Conservation (phyloP, 1,284 basidiomycete species). For the Leccinum angustisporum region DNA sequence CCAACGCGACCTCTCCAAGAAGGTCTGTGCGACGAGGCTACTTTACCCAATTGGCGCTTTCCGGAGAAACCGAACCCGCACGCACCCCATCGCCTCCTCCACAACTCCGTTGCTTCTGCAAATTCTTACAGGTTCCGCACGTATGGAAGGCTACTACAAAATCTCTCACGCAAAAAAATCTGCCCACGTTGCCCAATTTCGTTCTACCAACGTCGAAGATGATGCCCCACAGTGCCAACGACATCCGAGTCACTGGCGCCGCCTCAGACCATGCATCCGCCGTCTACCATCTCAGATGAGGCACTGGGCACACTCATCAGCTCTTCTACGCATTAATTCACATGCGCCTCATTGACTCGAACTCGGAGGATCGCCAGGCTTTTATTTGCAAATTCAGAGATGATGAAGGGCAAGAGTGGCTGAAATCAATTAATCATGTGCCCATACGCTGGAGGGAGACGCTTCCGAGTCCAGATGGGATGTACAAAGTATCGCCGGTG, state of each 20-base stretch:
- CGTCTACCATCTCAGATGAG: no score
- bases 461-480: slow-evolving; percentile 22
- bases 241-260: no score
- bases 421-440: no score
- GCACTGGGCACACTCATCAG: no score
- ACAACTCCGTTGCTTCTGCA: slow-evolving; percentile 49
- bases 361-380: slow-evolving; percentile 34
- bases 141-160: slow-evolving; percentile 94
- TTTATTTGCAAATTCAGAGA: slow-evolving; percentile 28
- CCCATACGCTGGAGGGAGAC: slow-evolving; percentile 15
- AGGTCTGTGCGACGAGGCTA: slow-evolving; percentile 82
- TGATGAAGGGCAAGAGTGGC: neutral
- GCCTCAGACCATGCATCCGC: no score
- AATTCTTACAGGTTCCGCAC: slow-evolving; percentile 77
- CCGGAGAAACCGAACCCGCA: slow-evolving; percentile 31
- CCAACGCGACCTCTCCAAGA: slow-evolving; percentile 49
- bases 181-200: slow-evolving; percentile 79
- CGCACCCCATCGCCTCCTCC: slow-evolving; percentile 29
- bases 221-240: slow-evolving; percentile 14
- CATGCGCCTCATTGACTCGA: slow-evolving; percentile 30
- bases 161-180: slow-evolving; percentile 92
- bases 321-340: slow-evolving; percentile 26
- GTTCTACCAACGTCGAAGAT: slow-evolving; percentile 41
- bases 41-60: slow-evolving; percentile 71
- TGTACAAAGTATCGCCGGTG: slow-evolving; percentile 7